These are phyloP conservation scores for Aspergillus pseudoterreus DNA, from an alignment of 2,329 filamentous ascomycete genomes.

Conservation along the genomic window DNA sequence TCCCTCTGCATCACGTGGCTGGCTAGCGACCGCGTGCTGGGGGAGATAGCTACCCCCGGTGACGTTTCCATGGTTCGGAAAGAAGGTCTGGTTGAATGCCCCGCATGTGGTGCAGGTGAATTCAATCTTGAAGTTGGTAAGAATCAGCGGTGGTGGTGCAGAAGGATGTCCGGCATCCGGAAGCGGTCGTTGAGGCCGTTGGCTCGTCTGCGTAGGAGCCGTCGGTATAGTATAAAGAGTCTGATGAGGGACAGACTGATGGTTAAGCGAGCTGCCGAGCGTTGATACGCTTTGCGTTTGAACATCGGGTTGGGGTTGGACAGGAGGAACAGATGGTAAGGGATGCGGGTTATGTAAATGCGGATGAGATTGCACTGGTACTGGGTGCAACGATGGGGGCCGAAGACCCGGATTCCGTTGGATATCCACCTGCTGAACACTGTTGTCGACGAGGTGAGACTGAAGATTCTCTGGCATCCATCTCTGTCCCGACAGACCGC, in stretches of 20 bases:
- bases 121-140: slow-evolving; percentile 39
- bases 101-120: slow-evolving; percentile 39
- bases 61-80: slow-evolving; percentile 36
- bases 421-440: slow-evolving; percentile 21
- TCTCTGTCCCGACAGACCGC: slow-evolving; percentile 26
- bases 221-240: slow-evolving; percentile 20
- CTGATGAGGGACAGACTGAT: slow-evolving; percentile 21
- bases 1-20: slow-evolving; percentile 15
- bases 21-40: slow-evolving; percentile 20
- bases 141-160: slow-evolving; percentile 26
- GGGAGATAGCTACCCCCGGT: slow-evolving; percentile 26
- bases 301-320: slow-evolving; percentile 19
- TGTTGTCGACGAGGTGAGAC: slow-evolving; percentile 24
- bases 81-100: slow-evolving; percentile 36
- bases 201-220: slow-evolving; percentile 16
- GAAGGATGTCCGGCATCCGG: slow-evolving; percentile 22
- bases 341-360: slow-evolving; percentile 11
- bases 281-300: slow-evolving; percentile 19
- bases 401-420: slow-evolving; percentile 17
- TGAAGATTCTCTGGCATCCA: slow-evolving; percentile 31
- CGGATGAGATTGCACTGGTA: slow-evolving; percentile 15
- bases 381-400: slow-evolving; percentile 16
- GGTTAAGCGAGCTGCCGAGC: slow-evolving; percentile 20
- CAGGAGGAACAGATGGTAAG: slow-evolving; percentile 13
- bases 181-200: slow-evolving; percentile 21